These are phyloP conservation scores for Colletotrichum acutatum DNA, from an alignment of 2,329 filamentous ascomycete genomes.

Conservation along the genomic window DNA sequence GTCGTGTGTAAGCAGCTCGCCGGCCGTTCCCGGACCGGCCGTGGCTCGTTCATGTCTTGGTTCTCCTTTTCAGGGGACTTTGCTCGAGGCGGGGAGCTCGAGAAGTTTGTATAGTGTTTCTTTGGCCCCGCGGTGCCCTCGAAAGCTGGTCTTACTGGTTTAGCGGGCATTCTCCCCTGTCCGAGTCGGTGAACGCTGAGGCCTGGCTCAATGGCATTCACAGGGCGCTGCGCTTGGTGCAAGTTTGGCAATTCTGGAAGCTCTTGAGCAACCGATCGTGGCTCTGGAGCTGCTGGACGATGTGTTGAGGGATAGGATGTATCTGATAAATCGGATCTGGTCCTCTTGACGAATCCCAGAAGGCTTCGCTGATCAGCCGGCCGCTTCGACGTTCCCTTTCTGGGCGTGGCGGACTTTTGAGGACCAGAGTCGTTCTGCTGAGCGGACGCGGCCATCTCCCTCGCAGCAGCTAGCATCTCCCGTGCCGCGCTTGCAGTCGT, in stretches of 20 bases:
- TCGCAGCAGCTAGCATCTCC: slow-evolving; percentile 47
- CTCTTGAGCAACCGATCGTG: slow-evolving; percentile 16
- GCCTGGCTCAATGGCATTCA: slow-evolving; percentile 43
- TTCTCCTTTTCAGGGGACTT: slow-evolving; percentile 38
- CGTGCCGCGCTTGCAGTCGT: slow-evolving; percentile 70
- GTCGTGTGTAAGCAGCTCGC: slow-evolving; percentile 63
- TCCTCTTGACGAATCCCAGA: slow-evolving; percentile 50
- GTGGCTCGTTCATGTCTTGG: slow-evolving; percentile 42
- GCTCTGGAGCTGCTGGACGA: slow-evolving; percentile 31
- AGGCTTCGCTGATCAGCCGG: slow-evolving; percentile 54
- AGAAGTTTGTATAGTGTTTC: slow-evolving; percentile 67
- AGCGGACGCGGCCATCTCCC: slow-evolving; percentile 33
- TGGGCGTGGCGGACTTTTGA: slow-evolving; percentile 32
- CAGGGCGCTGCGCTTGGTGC: slow-evolving; percentile 32
- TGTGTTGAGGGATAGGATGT: background rate
- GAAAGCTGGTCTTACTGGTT: slow-evolving; percentile 44
- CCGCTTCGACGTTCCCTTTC: slow-evolving; percentile 45
- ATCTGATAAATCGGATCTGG: slow-evolving; percentile 26
- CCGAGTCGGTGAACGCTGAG: slow-evolving; percentile 55
- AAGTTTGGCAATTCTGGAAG: slow-evolving; percentile 31
- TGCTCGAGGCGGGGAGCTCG: slow-evolving; percentile 61
- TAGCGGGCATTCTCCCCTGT: slow-evolving; percentile 47
- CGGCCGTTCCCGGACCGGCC: slow-evolving; percentile 49
- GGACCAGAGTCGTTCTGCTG: slow-evolving; percentile 35
- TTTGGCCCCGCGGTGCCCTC: slow-evolving; percentile 43